Evolutionary conservation across 2,329 filamentous ascomycete species (phyloP), one percentile per base, ranked within the genome.

Genomic region (Colletotrichum tanaceti): DNA sequence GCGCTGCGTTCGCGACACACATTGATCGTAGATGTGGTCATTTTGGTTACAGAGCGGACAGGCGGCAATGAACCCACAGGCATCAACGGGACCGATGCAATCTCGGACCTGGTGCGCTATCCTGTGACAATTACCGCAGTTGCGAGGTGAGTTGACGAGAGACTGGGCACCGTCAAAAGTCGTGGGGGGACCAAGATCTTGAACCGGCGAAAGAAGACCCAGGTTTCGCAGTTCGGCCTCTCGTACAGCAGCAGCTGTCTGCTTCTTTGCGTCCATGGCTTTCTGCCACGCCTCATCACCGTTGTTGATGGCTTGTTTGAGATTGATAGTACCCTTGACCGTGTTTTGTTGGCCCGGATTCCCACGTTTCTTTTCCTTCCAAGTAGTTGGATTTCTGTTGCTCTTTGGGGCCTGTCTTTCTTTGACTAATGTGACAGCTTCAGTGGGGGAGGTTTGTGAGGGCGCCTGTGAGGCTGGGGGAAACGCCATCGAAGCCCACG

Each of bases 21-120:
- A 67, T 1, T 24, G 32, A 5, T 63, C 43, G 20, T 53, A 64
- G 5, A 14, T 9, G n/a, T 67, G 64, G 4, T 38, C 35, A 4
- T 22, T 28, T 24, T 44, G 49, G 35, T 67, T 67, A 41, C 64
- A 67, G 1, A 63, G 22, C 2, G 64, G 59, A 50, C 64, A 67
- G 35, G 64, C 64, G 5, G 22, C 24, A 18, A 67, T 58, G 22
- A 57, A 64, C 1, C 64, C 64, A 5, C 13, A 3, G 16, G 5
- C 18, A 24, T 67, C 64, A 14, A 64, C 35, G 20, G 59, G 64
- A 1, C 64, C 64, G 38, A 67, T 58, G n/a, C 64, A 67, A 6
- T 67, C 64, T 39, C 43, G 22, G 5, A 24, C 64, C 5, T 38
- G 20, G 20, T 67, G 64, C 9, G 50, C 64, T 41, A 4, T 6